Evolutionary conservation across 2,329 filamentous ascomycete genomes (phyloP), one percentile per base, ranked within the genome.

Genomic region (Fusarium sp.): DNA sequence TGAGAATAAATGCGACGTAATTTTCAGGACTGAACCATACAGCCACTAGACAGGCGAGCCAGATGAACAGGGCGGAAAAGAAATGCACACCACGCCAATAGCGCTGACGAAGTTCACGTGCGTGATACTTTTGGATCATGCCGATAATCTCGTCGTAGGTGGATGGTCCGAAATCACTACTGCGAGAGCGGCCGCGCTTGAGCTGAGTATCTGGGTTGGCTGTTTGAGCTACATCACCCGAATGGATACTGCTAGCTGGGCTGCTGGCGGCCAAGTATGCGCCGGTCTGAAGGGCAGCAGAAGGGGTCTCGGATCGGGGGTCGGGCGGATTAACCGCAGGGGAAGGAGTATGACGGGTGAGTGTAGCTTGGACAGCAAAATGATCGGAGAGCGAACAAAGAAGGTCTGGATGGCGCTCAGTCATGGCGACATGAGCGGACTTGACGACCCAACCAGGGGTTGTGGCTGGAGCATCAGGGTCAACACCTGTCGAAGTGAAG

Each of bases 361-460:
- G 83, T 0, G 92, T 94, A 7, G 92, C 89, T 76, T 95, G 91
- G 52, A 98, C 91, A 21, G 93, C 94, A 77, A 97, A 98, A 77
- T 98, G 96, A 75, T 99, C 95, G 71, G 94, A 97, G 24, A 98
- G 84, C 2, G 93, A 97, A 80, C 94, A 97, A 65, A 88, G 85
- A 2, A 97, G 83, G 2, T 86, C 87, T 0, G 94, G 92, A 77
- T 97, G 94, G 11, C 92, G 89, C 75, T 91, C 86, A 20, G 88
- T 90, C 88, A 97, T 93, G 61, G 91, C 90, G 2, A 99, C 91
- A 48, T 88, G 85, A 4, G 87, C 90, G 9, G 86, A 83, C 60
- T 88, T 84, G 59, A 97, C 88, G 14, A 86, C 81, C 94, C 94
- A 97, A 43, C 77, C 74, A 60, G 77, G 59, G 11, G 70, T 59